phyloP scores from a whole-genome alignment of 2,329 filamentous ascomycete genomes.

The Penicillium sp. region DNA sequence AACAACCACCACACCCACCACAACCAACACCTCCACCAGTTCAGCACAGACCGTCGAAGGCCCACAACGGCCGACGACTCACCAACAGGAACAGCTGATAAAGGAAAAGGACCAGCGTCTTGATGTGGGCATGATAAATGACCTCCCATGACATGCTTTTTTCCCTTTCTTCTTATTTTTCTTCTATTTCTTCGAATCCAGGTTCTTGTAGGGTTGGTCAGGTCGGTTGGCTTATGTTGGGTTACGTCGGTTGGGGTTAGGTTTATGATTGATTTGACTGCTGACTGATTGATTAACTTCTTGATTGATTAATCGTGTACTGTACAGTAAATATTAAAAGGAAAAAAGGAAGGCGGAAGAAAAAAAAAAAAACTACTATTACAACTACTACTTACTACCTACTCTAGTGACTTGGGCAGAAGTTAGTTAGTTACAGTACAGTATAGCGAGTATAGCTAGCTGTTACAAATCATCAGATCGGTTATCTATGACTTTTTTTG shows the following conservation, averaged over 20 bases:
- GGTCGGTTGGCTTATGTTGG: not conserved
- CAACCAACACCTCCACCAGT: conserved; percentile 30
- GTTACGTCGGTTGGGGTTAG: not conserved
- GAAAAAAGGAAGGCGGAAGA: not conserved
- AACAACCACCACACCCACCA: conserved; percentile 26
- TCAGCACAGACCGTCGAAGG: conserved; percentile 48
- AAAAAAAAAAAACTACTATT: not conserved
- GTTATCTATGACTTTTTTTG: too few species aligned
- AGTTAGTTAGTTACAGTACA: too few species aligned
- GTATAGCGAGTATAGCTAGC: too few species aligned
- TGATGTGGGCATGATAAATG: conserved; percentile 27
- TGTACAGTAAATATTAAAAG: not conserved
- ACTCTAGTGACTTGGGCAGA: too few species aligned
- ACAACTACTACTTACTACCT: not conserved
- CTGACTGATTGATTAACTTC: not conserved
- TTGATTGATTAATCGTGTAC: not conserved
- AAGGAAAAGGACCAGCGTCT: conserved; percentile 45
- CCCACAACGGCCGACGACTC: conserved; percentile 49
- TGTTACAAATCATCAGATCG: too few species aligned
- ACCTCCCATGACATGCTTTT: not conserved
- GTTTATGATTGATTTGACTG: not conserved
- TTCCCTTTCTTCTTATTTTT: not conserved
- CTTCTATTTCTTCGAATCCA: not conserved
- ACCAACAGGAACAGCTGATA: conserved; percentile 37
- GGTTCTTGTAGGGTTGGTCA: not conserved